Percentiles rank a stretch among this genome's conserved stretches.
These are phyloP conservation scores for Pichia cactophila DNA, from an alignment of 1,139 yeast genomes.

Conservation along the genomic window DNA sequence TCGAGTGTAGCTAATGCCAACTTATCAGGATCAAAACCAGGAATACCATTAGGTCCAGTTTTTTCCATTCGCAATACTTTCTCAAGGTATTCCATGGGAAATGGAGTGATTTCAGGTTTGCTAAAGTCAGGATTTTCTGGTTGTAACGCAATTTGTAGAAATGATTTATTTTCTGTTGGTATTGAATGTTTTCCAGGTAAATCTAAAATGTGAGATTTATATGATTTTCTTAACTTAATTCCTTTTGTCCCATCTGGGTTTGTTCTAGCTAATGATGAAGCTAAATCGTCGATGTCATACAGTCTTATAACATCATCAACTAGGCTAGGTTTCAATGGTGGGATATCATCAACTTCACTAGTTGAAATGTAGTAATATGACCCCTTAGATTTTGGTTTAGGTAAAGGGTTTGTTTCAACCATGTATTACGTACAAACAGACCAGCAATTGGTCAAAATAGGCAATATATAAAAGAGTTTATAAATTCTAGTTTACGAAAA, in stretches of 20 bases:
- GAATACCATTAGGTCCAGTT: conserved; percentile 65
- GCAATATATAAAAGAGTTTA: too few species aligned
- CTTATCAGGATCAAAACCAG: conserved; percentile 67
- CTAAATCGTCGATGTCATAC: conserved; percentile 61
- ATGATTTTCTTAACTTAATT: conserved; percentile 84
- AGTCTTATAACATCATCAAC: conserved; percentile 58
- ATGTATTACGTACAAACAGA: too few species aligned
- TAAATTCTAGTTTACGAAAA: too few species aligned
- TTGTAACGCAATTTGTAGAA: conserved; percentile 48
- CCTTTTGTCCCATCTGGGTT: conserved; percentile 87
- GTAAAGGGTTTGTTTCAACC: neutral
- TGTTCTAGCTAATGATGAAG: conserved; percentile 78
- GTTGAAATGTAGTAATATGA: conserved; percentile 35
- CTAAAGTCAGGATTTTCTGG: conserved; percentile 23
- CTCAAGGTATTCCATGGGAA: conserved; percentile 43
- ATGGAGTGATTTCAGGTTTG: conserved; percentile 39
- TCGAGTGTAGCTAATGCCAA: conserved; percentile 50
- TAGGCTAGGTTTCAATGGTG: conserved; percentile 56
- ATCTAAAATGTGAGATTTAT: conserved; percentile 84
- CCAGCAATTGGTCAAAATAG: too few species aligned
- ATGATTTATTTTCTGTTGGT: conserved; percentile 41
- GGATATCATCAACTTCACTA: conserved; percentile 31
- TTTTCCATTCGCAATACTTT: conserved; percentile 56
- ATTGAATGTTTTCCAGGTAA: conserved; percentile 74
- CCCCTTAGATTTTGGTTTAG: conserved; percentile 18